Evolutionary conservation across 768 basidiomycete genomes (phyloP).

Genomic region (Kockovaella imperatae): DNA sequence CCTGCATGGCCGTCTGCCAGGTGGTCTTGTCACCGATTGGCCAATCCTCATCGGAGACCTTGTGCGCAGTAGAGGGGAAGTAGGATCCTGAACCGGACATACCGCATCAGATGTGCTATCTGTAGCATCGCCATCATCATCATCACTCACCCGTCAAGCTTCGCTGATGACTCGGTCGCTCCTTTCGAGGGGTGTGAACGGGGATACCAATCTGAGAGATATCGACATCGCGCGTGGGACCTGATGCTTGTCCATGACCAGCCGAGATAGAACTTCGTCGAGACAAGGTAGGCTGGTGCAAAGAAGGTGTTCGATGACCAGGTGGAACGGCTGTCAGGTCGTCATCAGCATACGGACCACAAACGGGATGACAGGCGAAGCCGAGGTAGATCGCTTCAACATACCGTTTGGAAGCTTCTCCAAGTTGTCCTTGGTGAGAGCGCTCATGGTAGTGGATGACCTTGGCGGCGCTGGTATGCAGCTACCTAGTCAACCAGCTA

Average conservation of each 20-base stretch:
- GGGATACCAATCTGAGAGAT: slow-evolving; percentile 32
- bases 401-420: slow-evolving; percentile 13
- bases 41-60: slow-evolving; percentile 32
- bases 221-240: slow-evolving; percentile 22
- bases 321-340: slow-evolving; percentile 1
- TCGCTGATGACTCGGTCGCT: slow-evolving; percentile 34
- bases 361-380: not conserved
- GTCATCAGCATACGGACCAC: too few relatives aligned
- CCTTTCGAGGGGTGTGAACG: slow-evolving; percentile 33
- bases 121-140: not conserved
- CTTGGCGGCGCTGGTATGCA: not conserved
- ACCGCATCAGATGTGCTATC: not conserved
- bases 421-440: slow-evolving; percentile 24
- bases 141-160: slow-evolving; percentile 28
- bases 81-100: slow-evolving; percentile 37
- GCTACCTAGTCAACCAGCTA: not conserved
- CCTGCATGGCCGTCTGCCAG: slow-evolving; percentile 42
- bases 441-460: slow-evolving; percentile 14
- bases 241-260: slow-evolving; percentile 8
- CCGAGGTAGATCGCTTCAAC: not conserved
- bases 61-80: slow-evolving; percentile 35
- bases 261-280: slow-evolving; percentile 34
- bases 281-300: slow-evolving; percentile 32
- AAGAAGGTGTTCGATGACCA: slow-evolving; percentile 21
- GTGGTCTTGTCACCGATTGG: slow-evolving; percentile 45